A percentile compares a stretch with the other conserved stretches of the same genome.
These are phyloP conservation scores for Cercospora canescens DNA, from an alignment of 2,329 filamentous ascomycete genomes.

Conservation along the genomic window DNA sequence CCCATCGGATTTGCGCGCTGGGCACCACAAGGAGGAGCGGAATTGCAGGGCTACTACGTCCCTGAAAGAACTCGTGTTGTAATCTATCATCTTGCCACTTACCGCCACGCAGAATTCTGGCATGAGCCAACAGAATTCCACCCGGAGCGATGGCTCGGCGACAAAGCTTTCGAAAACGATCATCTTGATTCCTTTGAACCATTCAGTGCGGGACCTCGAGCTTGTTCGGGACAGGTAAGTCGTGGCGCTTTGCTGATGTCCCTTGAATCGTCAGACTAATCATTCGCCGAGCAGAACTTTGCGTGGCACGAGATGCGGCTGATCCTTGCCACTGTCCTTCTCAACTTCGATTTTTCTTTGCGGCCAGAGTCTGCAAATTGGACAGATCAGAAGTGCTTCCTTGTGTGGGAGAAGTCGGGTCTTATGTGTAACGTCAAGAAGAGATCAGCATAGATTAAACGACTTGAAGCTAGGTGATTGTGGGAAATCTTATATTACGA, in stretches of 20 bases:
- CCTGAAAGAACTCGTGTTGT: slow-evolving; percentile 20
- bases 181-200: slow-evolving; percentile 24
- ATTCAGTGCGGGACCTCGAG: slow-evolving; percentile 25
- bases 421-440: too few relatives aligned
- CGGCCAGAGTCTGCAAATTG: slow-evolving; percentile 2
- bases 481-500: too few relatives aligned
- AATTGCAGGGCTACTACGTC: slow-evolving; percentile 23
- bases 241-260: too few relatives aligned
- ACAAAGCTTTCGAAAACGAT: slow-evolving; percentile 23
- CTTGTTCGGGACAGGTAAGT: slow-evolving; percentile 29
- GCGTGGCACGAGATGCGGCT: slow-evolving; percentile 42
- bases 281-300: too few relatives aligned
- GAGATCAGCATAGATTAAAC: too few relatives aligned
- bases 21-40: slow-evolving; percentile 21
- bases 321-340: slow-evolving; percentile 21
- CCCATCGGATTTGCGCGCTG: slow-evolving; percentile 25
- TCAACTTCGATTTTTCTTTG: slow-evolving; percentile 19
- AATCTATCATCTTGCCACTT: slow-evolving; percentile 12
- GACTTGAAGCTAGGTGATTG: too few relatives aligned
- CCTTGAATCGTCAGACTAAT: too few relatives aligned
- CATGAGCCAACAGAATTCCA: slow-evolving; percentile 29
- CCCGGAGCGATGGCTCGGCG: slow-evolving; percentile 36
- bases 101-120: slow-evolving; percentile 19
- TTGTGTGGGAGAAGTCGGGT: slow-evolving; percentile 37
- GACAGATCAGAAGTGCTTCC: slow-evolving; percentile 25